Conservation (phyloP, 805 yeast genomes). For the Nakazawaea populi region DNA sequence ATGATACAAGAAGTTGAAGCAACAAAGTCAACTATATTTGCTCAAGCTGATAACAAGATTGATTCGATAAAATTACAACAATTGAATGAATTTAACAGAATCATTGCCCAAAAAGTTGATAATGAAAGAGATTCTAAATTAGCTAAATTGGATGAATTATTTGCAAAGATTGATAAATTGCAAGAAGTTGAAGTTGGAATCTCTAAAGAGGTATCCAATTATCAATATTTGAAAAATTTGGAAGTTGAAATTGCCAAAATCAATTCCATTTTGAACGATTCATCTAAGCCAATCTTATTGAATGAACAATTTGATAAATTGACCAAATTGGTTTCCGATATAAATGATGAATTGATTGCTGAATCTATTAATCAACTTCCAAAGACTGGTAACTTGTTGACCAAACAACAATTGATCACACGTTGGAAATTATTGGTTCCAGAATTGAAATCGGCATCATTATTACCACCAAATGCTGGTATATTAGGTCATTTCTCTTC, state of each 20-base stretch:
- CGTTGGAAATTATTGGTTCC: constrained; percentile 79
- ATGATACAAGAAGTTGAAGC: constrained; percentile 62
- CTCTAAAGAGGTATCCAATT: constrained; percentile 34
- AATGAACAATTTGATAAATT: constrained; percentile 29
- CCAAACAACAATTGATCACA: constrained; percentile 69
- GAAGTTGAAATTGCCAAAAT: constrained; percentile 40
- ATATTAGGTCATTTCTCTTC: constrained; percentile 88
- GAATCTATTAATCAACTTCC: constrained; percentile 45
- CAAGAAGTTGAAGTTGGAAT: constrained; percentile 43
- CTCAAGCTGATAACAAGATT: constrained; percentile 71
- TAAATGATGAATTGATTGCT: constrained; percentile 25
- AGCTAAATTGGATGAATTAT: constrained; percentile 57
- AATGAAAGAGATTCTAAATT: constrained; percentile 76
- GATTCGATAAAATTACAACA: constrained; percentile 62
- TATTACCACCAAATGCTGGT: constrained; percentile 95
- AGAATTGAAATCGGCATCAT: constrained; percentile 81
- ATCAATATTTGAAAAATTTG: constrained; percentile 31
- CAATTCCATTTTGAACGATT: constrained; percentile 32
- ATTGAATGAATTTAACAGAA: constrained; percentile 57
- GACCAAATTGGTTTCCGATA: constrained; percentile 41
- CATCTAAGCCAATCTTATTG: constrained; percentile 31
- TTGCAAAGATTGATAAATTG: constrained; percentile 46
- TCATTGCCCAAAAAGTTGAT: constrained; percentile 56
- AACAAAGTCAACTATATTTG: constrained; percentile 55
- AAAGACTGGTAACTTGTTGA: constrained; percentile 53